Base-by-base conservation (phyloP, 139 green algal genomes). In the Dunaliella primolecta region DNA sequence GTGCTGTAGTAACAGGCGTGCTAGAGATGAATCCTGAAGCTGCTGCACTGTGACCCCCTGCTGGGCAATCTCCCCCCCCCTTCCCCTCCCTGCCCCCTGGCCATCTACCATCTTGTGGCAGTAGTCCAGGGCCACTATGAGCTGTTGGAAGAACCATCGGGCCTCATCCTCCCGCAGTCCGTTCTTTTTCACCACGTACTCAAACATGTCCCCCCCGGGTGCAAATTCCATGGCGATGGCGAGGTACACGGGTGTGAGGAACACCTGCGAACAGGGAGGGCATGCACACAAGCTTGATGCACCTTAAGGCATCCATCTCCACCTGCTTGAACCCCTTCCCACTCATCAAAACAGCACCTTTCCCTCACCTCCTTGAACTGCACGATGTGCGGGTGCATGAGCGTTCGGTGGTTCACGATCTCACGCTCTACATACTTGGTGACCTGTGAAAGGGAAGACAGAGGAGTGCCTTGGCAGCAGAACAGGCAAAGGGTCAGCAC, bases 71-170 rank as follows among this genome's bases (percentile, higher is more conserved):
- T n/a, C n/a, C n/a, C n/a, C n/a, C n/a, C n/a, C n/a, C n/a, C n/a
- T n/a, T n/a, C n/a, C n/a, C n/a, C n/a, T n/a, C n/a, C n/a, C 46
- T 64, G 46, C 46, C 46, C 46, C 7, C 81, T 79, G 36, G 38
- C 83, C 81, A 64, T 88, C 85, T 78, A 91, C 90, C 81, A 91
- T 88, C 36, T 83, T 83, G 84, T 93, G 90, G 84, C 98, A 97
- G 90, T 98, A 99, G 84, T 98, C 95, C 27, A 99, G 92, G 3
- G 95, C 96, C 20, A 97, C 93, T 20, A 99, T 95, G 2, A 99
- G 92, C 93, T 99, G 97, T 92, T 99, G 97, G 88, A 99, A 99
- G 89, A 99, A 99, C 95, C 91, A 99, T 11, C 96, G 90, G 24
- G 96, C 96, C 88, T 99, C 96, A 30, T 95, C 94, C 89, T 99